phyloP scores from a whole-genome alignment of 768 basidiomycete genomes.

The Collybiopsis luxurians region DNA sequence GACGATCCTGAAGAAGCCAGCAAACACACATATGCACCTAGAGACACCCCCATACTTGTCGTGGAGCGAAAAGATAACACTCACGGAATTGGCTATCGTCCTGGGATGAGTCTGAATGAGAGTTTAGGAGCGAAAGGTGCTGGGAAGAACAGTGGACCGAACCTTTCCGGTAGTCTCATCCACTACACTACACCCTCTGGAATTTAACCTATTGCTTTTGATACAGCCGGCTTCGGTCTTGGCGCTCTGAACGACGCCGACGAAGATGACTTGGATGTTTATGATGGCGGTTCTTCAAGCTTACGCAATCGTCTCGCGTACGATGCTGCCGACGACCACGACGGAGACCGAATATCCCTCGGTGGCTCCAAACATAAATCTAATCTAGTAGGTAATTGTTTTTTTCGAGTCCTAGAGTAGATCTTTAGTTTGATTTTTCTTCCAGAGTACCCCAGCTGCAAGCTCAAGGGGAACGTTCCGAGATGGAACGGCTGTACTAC shows the following conservation, averaged over 20 bases:
- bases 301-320: conserved; percentile 58
- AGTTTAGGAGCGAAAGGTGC: conserved; percentile 40
- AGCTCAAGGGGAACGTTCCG: conserved; percentile 47
- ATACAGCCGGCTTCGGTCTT: conserved; percentile 78
- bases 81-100: conserved; percentile 82
- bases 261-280: conserved; percentile 87
- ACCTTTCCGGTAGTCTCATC: conserved; percentile 48
- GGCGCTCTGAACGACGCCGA: conserved; percentile 93
- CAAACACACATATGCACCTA: conserved; percentile 84
- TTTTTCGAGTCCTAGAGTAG: not conserved
- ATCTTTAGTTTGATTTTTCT: conserved; percentile 19
- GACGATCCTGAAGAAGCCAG: conserved; percentile 78
- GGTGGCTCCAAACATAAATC: conserved; percentile 33
- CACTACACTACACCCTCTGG: conserved; percentile 1
- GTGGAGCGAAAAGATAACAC: conserved; percentile 71
- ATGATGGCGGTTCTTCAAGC: conserved; percentile 45
- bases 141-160: conserved; percentile 38
- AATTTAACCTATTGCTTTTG: not conserved
- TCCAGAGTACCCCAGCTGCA: conserved; percentile 29
- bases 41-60: conserved; percentile 66
- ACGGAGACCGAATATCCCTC: conserved; percentile 53
- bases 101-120: conserved; percentile 60
- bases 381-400: conserved; percentile 15
- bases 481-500: conserved; percentile 71
- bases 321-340: conserved; percentile 60